phyloP scores from a whole-genome alignment of 306 rosid genomes.

The Trifolium dubium region DNA sequence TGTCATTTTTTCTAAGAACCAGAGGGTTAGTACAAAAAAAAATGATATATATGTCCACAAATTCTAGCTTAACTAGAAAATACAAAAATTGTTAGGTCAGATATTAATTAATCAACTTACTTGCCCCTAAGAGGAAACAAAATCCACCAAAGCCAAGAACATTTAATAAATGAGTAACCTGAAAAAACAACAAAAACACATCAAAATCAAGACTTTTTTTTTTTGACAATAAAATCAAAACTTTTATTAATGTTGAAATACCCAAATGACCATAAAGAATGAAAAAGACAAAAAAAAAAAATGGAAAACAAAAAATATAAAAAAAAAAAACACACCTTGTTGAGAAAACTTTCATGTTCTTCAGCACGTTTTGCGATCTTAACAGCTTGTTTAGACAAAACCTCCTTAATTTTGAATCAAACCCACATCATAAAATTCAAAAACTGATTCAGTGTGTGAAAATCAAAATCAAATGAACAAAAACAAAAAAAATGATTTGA shows the following conservation, averaged over 20 bases:
- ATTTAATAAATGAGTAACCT: slow-evolving; percentile 82
- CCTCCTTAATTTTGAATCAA: slow-evolving; percentile 63
- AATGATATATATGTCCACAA: too few relatives aligned
- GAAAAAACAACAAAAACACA: slow-evolving; percentile 40
- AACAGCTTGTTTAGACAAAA: slow-evolving; percentile 76
- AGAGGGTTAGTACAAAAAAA: too few relatives aligned
- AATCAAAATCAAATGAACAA: slow-evolving; percentile 18
- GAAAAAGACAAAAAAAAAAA: not conserved
- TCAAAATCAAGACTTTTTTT: slow-evolving; percentile 20
- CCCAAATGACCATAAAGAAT: not conserved
- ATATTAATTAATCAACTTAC: slow-evolving; percentile 53
- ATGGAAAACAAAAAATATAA: slow-evolving; percentile 8
- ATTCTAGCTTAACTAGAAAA: too few relatives aligned
- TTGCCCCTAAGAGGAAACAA: slow-evolving; percentile 86
- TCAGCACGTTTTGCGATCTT: slow-evolving; percentile 87
- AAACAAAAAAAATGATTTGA: not conserved
- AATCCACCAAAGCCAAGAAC: slow-evolving; percentile 76
- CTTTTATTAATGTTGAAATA: slow-evolving; percentile 1
- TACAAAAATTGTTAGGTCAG: too few relatives aligned
- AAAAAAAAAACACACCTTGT: slow-evolving; percentile 52
- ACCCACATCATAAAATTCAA: slow-evolving; percentile 40
- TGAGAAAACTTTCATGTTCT: slow-evolving; percentile 74
- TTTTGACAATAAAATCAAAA: too few relatives aligned
- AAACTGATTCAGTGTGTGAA: slow-evolving; percentile 5
- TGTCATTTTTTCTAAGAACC: too few relatives aligned